Evolutionary conservation across 441 rosid genomes (phyloP).

Genomic region (Arabidopsis hybrid): DNA sequence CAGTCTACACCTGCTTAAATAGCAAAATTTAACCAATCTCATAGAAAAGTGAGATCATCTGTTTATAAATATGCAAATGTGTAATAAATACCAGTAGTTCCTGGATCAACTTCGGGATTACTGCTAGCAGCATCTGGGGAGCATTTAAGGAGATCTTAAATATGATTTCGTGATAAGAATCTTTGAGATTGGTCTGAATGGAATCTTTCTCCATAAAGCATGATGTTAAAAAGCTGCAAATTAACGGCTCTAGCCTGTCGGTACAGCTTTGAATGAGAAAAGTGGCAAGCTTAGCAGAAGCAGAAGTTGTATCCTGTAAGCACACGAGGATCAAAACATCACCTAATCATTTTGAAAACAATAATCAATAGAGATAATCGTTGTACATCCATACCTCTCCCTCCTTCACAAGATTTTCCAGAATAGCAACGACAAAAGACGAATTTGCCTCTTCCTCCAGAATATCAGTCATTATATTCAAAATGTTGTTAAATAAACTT

Average conservation of each 20-base stretch:
- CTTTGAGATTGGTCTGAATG: conserved; percentile 70
- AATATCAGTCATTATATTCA: conserved; percentile 72
- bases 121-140: conserved; percentile 82
- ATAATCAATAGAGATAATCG: conserved; percentile 17
- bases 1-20: conserved; percentile 4
- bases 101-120: conserved; percentile 77
- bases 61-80: conserved; percentile 31
- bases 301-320: conserved; percentile 61
- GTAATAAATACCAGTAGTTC: conserved; percentile 72
- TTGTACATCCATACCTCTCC: conserved; percentile 53
- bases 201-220: conserved; percentile 80
- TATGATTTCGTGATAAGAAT: conserved; percentile 82
- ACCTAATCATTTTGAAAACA: conserved; percentile 20
- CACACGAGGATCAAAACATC: conserved; percentile 21
- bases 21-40: conserved; percentile 28
- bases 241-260: conserved; percentile 73
- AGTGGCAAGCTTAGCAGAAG: conserved; percentile 75
- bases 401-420: conserved; percentile 79
- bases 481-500: conserved; percentile 64
- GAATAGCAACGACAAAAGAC: conserved; percentile 60
- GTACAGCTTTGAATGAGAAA: conserved; percentile 75
- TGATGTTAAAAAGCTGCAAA: conserved; percentile 79
- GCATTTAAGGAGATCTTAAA: conserved; percentile 72
- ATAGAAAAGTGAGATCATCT: conserved; percentile 23
- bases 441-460: conserved; percentile 77